Evolutionary conservation across 2,329 filamentous ascomycete genomes (phyloP), one percentile per base, ranked within the genome.

Genomic region (Parafenestella ontariensis): DNA sequence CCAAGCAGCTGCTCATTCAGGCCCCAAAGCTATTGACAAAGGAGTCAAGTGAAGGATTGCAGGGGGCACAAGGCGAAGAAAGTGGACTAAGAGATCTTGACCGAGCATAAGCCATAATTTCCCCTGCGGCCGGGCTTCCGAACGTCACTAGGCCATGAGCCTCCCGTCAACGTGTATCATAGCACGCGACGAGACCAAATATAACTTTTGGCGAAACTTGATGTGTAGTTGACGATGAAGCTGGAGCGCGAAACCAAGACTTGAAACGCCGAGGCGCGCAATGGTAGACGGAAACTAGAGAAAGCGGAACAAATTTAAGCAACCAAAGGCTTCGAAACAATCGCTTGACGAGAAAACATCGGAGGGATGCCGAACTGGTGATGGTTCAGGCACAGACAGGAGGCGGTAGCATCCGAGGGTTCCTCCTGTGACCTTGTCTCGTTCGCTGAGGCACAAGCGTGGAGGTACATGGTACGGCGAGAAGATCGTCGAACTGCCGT

Each of bases 321-420:
- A 13, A 10, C 11, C 1, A 42, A 42, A 28, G 11, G n/a, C 9
- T 7, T 8, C 15, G 15, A 17, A 28, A 17, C 24, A 43, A 52
- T 31, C 24, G 33, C 34, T 20, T 10, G 29, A 29, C n/a, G 37
- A 47, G 37, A 24, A 43, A 17, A 29, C 13, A 26, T 9, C 9
- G 41, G 41, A 26, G 20, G 18, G 34, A 43, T 8, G 8, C 26
- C 28, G 28, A 21, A 13, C n/a, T 26, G 26, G 46, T 49, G 18
- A 34, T 48, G 42, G 52, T 33, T 46, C 42, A 43, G 48, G 49
- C 47, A 61, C 55, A 46, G 55, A 58, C 55, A 58, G 55, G 58
- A 54, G 51, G 45, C 36, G 37, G 46, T 49, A 47, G 36, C 54
- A 49, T 42, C 36, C 36, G 36, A 39, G 18, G 36, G 36, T 18